Base-by-base conservation (phyloP, 2,329 filamentous ascomycete species). In the Sporothrix brasiliensis region DNA sequence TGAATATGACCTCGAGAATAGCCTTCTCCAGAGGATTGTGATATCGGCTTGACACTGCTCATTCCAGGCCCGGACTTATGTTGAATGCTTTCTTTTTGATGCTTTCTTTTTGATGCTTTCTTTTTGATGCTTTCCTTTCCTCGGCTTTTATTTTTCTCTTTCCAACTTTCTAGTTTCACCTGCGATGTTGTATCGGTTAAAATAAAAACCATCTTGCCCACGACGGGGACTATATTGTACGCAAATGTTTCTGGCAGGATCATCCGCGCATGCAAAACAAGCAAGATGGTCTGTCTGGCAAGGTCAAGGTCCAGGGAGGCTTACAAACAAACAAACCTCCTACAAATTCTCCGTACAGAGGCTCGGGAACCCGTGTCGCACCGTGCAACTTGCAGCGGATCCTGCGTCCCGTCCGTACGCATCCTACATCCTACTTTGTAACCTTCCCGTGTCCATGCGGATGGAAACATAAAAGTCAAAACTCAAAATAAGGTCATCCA, bases 401-500 rank as follows among this genome's bases (percentile, higher is more conserved):
- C 9, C 27, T 30, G 30, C 39, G 54, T 39, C 54, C 54, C 30
- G 54, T 39, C 54, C 30, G 30, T 58, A 39, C 27, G 4, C 7
- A n/a, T 50, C 47, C 3, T 41, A 16, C 39, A 14, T 58, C 53
- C 27, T n/a, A 49, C 44, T 49, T 19, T 34, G 53, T 56, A 34
- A 34, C 24, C 53, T 19, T 19, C 14, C 53, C 27, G 13, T 60
- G 24, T 11, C 56, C 34, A 34, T 61, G 52, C 52, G 11, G 21
- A 30, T 21, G 39, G n/a, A 13, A 19, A 44, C 56, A 44, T 39
- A 24, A 58, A 58, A 58, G 14, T 10, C 24, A 27, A 10, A 60
- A 60, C 10, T 44, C 41, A 56, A 61, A 61, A 44, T 24, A 61
- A 44, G 11, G 34, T 61, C 56, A 19, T 41, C 27, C 39, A 61